Evolutionary conservation across 805 yeast genomes (phyloP), one percentile per base, ranked within the genome.

Genomic region (Lachancea dasiensis): DNA sequence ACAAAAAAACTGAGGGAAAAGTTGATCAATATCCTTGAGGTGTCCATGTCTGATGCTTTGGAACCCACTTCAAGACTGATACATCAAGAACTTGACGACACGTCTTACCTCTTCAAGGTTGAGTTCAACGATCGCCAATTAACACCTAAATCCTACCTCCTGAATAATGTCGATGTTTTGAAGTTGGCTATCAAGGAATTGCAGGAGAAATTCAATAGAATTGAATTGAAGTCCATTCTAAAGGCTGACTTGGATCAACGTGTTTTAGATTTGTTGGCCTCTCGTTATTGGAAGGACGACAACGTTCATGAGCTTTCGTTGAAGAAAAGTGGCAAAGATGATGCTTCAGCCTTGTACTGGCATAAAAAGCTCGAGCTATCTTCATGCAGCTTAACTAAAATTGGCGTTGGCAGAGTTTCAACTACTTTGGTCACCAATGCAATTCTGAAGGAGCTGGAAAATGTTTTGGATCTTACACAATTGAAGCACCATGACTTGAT

Each of bases 111-210:
- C 56, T 92, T 86, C 66, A 92, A 92, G 59, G 99, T 92, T 17
- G 97, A 92, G 60, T 92, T 87, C 63, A 92, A 92, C 56, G 99
- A 92, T 61, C 75, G 97, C 38, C 85, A 82, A 24, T 69, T 92
- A 46, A 92, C 99, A 0, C 95, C 97, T 11, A 92, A 87, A 53
- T 86, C 95, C 41, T 92, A 92, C 56, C 70, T 92, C 49, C 95
- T 97, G 16, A 90, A 85, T 54, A 86, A 92, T 39, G 76, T 92
- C 23, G 99, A 92, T 60, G 67, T 83, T 34, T 70, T 94, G 54
- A 92, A 92, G 59, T 69, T 83, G 27, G 81, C 86, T 0, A 79
- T 90, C 42, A 90, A 92, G 58, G 96, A 90, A 45, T 73, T 94
- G 48, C 81, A 89, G 50, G 80, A 79, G 44, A 73, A 74, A 40